These are phyloP conservation scores for Maudiozyma serrabonitensis DNA, from an alignment of 805 yeast species.

Conservation along the genomic window DNA sequence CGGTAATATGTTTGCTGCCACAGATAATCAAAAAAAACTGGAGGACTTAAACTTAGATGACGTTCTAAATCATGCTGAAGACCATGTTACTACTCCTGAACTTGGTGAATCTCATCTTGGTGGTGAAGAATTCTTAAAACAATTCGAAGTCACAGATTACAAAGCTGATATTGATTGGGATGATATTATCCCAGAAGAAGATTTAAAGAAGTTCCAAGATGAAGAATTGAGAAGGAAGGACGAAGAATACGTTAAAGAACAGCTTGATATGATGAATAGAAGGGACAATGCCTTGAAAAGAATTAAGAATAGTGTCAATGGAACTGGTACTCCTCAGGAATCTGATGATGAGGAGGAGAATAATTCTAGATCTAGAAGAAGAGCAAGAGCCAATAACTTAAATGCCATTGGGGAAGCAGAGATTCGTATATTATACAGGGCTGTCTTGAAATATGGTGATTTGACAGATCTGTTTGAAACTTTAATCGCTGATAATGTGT, in stretches of 20 bases:
- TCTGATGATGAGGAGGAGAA: conserved; percentile 32
- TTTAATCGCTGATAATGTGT: conserved; percentile 78
- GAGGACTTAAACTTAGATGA: conserved; percentile 94
- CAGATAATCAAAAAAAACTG: conserved; percentile 86
- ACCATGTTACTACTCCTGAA: conserved; percentile 92
- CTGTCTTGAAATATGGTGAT: conserved; percentile 76
- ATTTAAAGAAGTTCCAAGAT: conserved; percentile 76
- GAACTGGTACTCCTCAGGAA: conserved; percentile 27
- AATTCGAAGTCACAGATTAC: conserved; percentile 96
- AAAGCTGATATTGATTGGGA: conserved; percentile 99
- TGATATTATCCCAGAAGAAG: conserved; percentile 95
- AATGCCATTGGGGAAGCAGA: conserved; percentile 73
- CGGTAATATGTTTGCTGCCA: conserved; percentile 94
- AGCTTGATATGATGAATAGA: conserved; percentile 76
- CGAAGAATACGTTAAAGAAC: conserved; percentile 79
- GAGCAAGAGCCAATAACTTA: conserved; percentile 35
- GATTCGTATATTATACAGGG: conserved; percentile 73
- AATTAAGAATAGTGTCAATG: conserved; percentile 37
- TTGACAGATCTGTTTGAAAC: conserved; percentile 70
- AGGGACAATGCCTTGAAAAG: conserved; percentile 65
- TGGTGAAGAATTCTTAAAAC: conserved; percentile 93
- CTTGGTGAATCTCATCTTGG: conserved; percentile 96
- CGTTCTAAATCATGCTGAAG: conserved; percentile 93
- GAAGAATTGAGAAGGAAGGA: conserved; percentile 83
- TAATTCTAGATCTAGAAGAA: conserved; percentile 31